Evolutionary conservation across 2,329 filamentous ascomycete species (phyloP).

Genomic region (Nemania sp.): DNA sequence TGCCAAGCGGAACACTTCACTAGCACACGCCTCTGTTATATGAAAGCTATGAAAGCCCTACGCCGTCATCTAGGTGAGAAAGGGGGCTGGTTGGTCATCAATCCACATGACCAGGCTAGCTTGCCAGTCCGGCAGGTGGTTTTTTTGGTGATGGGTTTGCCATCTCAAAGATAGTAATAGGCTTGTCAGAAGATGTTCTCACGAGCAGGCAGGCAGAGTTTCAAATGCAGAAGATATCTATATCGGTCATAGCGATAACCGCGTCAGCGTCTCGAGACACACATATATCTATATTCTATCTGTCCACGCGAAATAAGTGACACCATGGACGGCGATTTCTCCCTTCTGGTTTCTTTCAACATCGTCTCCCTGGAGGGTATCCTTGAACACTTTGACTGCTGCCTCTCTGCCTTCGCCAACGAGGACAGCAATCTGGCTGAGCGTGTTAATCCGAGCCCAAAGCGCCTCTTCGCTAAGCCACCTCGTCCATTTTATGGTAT

Average conservation of each 20-base stretch:
- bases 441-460: conserved; percentile 66
- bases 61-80: neutral
- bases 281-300: conserved; percentile 45
- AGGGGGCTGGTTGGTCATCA: too few relatives aligned
- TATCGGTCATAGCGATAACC: conserved; percentile 6
- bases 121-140: too few relatives aligned
- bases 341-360: conserved; percentile 64
- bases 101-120: too few relatives aligned
- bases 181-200: too few relatives aligned
- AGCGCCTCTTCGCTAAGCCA: conserved; percentile 63
- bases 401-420: conserved; percentile 53
- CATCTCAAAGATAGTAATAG: too few relatives aligned
- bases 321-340: conserved; percentile 66
- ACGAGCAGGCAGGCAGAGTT: neutral
- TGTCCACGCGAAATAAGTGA: conserved; percentile 68
- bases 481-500: conserved; percentile 59
- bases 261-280: conserved; percentile 11
- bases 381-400: conserved; percentile 56
- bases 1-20: neutral
- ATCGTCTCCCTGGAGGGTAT: conserved; percentile 56
- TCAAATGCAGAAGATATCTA: conserved; percentile 2
- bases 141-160: too few relatives aligned
- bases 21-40: neutral
- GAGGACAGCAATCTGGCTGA: conserved; percentile 70
- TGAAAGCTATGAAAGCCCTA: neutral